These are phyloP conservation scores for Triglochin maritima DNA, from an alignment of 106 monocot genomes.

Conservation along the genomic window DNA sequence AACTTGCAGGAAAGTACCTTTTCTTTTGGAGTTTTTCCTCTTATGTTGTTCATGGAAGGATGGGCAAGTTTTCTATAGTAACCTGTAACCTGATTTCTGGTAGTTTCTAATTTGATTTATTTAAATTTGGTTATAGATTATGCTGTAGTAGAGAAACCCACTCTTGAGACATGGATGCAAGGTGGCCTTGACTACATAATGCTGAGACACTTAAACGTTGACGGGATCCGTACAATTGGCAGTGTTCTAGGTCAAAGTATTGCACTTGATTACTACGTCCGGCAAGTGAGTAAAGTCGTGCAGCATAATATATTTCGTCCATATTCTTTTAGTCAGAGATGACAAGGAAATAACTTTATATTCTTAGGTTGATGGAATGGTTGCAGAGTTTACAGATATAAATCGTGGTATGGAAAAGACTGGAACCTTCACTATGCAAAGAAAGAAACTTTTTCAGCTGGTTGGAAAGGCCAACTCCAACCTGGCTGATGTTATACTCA, in stretches of 20 bases:
- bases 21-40: too few relatives aligned
- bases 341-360: slow-evolving; percentile 3
- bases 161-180: slow-evolving; percentile 77
- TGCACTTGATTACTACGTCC: slow-evolving; percentile 67
- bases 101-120: not conserved
- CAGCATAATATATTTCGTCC: not conserved
- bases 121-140: slow-evolving; percentile 30
- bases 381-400: slow-evolving; percentile 77
- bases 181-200: slow-evolving; percentile 74
- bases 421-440: slow-evolving; percentile 79
- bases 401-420: slow-evolving; percentile 80
- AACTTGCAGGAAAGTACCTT: too few relatives aligned
- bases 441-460: slow-evolving; percentile 76
- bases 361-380: slow-evolving; percentile 82
- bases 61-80: too few relatives aligned
- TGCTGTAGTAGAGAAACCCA: slow-evolving; percentile 57
- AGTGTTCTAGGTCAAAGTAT: slow-evolving; percentile 87
- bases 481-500: slow-evolving; percentile 71
- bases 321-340: too few relatives aligned
- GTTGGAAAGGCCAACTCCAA: slow-evolving; percentile 81
- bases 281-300: slow-evolving; percentile 32
- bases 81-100: too few relatives aligned
- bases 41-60: too few relatives aligned
- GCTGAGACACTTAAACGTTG: slow-evolving; percentile 55
- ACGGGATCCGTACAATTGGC: slow-evolving; percentile 82